A percentile compares a stretch with the other conserved stretches of the same genome.
Conservation (phyloP, 2,329 filamentous ascomycete species). For the Fusarium sp. region DNA sequence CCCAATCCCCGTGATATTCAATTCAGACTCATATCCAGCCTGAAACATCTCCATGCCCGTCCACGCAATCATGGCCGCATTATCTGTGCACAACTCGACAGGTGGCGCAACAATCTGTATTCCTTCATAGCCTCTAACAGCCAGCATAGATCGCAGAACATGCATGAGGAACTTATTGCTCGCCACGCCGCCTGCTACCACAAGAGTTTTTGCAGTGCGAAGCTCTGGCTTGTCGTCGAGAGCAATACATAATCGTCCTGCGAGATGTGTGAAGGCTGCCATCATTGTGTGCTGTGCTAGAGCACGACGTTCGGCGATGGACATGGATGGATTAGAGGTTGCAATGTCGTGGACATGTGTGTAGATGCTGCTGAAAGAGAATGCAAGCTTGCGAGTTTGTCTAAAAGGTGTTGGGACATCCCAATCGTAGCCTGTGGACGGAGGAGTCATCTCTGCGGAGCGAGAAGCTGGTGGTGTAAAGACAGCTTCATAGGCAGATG, state of each 20-base stretch:
- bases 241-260: conserved; percentile 77
- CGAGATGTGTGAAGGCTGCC: conserved; percentile 88
- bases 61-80: conserved; percentile 98
- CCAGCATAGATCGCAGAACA: conserved; percentile 69
- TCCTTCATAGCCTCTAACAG: conserved; percentile 72
- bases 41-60: conserved; percentile 92
- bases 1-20: conserved; percentile 70
- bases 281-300: conserved; percentile 83
- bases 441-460: conserved; percentile 66
- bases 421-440: conserved; percentile 67
- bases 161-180: conserved; percentile 83
- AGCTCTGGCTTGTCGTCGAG: conserved; percentile 58
- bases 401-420: conserved; percentile 75
- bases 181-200: conserved; percentile 91
- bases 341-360: conserved; percentile 63
- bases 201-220: conserved; percentile 69
- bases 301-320: conserved; percentile 70
- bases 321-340: conserved; percentile 57
- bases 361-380: conserved; percentile 79
- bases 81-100: conserved; percentile 85
- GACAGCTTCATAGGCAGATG: conserved; percentile 51
- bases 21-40: conserved; percentile 75
- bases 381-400: conserved; percentile 69
- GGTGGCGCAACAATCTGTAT: conserved; percentile 81
- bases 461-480: conserved; percentile 72